Base-by-base conservation (phyloP, 805 yeast species). In the Yarrowia sp. region DNA sequence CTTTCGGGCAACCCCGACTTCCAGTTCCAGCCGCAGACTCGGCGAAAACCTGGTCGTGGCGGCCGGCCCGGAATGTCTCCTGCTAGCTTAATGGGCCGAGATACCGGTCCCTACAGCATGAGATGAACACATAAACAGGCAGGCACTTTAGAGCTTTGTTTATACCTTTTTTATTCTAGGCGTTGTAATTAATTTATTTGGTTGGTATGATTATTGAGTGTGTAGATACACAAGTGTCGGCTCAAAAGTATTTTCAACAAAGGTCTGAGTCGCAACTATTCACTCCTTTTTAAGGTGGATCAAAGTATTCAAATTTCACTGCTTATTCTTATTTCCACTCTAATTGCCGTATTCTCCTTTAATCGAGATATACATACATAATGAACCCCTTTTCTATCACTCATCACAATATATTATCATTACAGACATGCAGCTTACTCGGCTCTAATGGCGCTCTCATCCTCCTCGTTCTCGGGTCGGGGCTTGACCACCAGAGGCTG, bases 401-500 rank as follows among this genome's bases (percentile, higher is more conserved):
- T 59, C 65, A 59, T 43, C 15, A 12, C 58, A 56, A 56, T 56
- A 56, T 56, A 56, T 56, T 43, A 59, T 59, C 65, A 59, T 59
- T 59, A 59, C 48, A 56, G 63, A 56, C 63, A 59, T 59, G 65
- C 65, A 56, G 63, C 63, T 56, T 59, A 59, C 65, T 59, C 65
- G 52, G 65, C 65, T 59, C 65, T 59, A 59, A 59, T 59, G n/a
- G 65, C 65, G 42, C 65, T 59, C 65, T 65, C 68, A 42, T 65
- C 68, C 61, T 70, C 72, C 49, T 87, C 90, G 70, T 88, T 91
- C 38, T 85, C 81, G 56, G 87, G 83, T 77, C 97, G 88, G 78
- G 90, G 85, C 81, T 92, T 88, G 73, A 93, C 85, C 32, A 90
- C 96, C 75, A 95, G 85, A 19, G 97, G 97, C 78, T 91, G 90